Conservation (phyloP, 176 grass and related monocot species). For the Chloris gayana region DNA sequence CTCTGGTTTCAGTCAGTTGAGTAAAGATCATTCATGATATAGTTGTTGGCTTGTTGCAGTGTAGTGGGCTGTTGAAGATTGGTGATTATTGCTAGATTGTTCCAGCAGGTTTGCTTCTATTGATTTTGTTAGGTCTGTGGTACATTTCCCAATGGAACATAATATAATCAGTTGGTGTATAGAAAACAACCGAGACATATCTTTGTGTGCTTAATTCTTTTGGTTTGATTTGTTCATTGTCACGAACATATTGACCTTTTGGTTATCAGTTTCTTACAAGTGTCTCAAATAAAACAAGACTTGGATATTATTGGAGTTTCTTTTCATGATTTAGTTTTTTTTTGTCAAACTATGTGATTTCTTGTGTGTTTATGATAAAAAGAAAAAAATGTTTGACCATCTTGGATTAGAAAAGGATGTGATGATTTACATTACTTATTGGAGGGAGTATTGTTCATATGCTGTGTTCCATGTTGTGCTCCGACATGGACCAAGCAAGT, state of each 20-base stretch:
- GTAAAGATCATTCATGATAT: neutral
- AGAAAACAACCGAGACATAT: neutral
- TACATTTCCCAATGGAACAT: neutral
- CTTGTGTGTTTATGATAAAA: neutral
- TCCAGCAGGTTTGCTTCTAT: neutral
- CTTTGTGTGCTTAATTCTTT: neutral
- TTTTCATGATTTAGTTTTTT: neutral
- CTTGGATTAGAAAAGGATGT: neutral
- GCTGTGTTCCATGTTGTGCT: neutral
- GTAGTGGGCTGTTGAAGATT: neutral
- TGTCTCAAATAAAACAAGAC: neutral
- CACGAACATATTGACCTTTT: neutral
- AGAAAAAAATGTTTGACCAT: neutral
- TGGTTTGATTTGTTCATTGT: neutral
- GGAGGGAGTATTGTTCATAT: neutral
- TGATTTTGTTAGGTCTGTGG: neutral
- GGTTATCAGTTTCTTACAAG: neutral
- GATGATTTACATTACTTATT: neutral
- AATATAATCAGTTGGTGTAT: neutral
- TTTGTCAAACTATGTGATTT: neutral
- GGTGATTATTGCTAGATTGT: neutral
- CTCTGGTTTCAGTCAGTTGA: neutral
- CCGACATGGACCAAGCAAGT: neutral
- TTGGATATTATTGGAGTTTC: neutral
- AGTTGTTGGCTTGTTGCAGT: conserved; percentile 22